Conservation (phyloP, 306 rosid genomes). For the Fagus sylvatica region DNA sequence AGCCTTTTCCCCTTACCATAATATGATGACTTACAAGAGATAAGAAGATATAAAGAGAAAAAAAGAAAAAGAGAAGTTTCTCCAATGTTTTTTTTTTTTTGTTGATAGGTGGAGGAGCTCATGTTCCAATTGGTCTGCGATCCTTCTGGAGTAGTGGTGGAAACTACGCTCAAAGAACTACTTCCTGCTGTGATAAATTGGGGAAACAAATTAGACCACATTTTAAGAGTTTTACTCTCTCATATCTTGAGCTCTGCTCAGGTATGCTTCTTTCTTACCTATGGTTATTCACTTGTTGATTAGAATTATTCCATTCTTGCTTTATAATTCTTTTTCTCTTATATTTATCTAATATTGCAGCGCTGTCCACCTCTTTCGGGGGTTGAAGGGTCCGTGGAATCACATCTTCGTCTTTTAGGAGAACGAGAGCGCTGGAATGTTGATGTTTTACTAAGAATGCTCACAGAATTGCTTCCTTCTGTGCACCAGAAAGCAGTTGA, state of each 20-base stretch:
- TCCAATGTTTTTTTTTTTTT: conserved; percentile 42
- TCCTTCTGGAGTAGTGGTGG: conserved; percentile 96
- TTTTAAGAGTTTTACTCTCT: conserved; percentile 65
- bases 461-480: conserved; percentile 64
- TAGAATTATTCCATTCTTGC: conserved; percentile 6
- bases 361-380: conserved; percentile 95
- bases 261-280: conserved; percentile 45
- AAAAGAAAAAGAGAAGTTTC: conserved; percentile 22
- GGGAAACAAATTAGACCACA: conserved; percentile 87
- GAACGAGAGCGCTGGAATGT: conserved; percentile 96
- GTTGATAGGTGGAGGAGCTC: conserved; percentile 89
- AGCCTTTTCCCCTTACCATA: conserved; percentile 53
- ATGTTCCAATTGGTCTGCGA: conserved; percentile 95
- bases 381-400: conserved; percentile 94
- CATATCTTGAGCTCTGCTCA: conserved; percentile 71
- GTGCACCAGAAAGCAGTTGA: conserved; percentile 69
- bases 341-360: conserved; percentile 47
- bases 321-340: conserved; percentile 10
- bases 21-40: conserved; percentile 39
- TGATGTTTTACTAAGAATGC: conserved; percentile 77
- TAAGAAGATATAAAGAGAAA: conserved; percentile 23
- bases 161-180: conserved; percentile 72
- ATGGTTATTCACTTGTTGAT: conserved; percentile 15
- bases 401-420: conserved; percentile 85
- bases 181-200: conserved; percentile 86